A percentile compares a stretch with the other conserved stretches of the same genome.
Evolutionary conservation across 129 eudicot genomes (phyloP).

Genomic region (Escallonia herrerae): DNA sequence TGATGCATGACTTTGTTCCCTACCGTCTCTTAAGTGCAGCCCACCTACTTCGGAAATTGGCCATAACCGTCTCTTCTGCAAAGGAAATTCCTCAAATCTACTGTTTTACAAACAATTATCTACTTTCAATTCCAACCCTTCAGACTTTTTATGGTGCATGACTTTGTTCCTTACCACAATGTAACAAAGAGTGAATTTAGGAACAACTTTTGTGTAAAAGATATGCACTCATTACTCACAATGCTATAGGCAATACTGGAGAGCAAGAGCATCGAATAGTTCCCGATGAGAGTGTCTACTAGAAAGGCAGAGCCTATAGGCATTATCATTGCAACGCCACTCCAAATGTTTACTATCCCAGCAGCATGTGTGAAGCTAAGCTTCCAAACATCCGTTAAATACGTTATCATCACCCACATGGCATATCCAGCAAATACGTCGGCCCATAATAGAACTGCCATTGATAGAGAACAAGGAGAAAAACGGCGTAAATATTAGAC

Average conservation of each 20-base stretch:
- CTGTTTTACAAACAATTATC: no score
- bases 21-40: no score
- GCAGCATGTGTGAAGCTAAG: slow-evolving; percentile 53
- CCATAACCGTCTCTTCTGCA: no score
- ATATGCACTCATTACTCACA: slow-evolving; percentile 29
- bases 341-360: slow-evolving; percentile 51
- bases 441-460: slow-evolving; percentile 27
- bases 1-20: no score
- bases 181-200: no score
- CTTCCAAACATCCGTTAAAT: slow-evolving; percentile 33
- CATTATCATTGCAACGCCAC: slow-evolving; percentile 23
- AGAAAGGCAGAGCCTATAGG: slow-evolving; percentile 27
- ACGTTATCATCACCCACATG: slow-evolving; percentile 27
- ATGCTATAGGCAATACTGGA: slow-evolving; percentile 40
- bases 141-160: no score
- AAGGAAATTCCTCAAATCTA: no score
- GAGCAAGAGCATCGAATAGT: slow-evolving; percentile 40
- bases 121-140: no score
- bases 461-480: neutral
- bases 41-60: no score
- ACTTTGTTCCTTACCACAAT: no score
- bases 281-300: slow-evolving; percentile 29
- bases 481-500: no score
- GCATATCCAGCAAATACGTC: slow-evolving; percentile 21
- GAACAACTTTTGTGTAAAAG: no score